phyloP scores from a whole-genome alignment of 1,284 basidiomycete genomes.

The Apiotrichum gamsii region DNA sequence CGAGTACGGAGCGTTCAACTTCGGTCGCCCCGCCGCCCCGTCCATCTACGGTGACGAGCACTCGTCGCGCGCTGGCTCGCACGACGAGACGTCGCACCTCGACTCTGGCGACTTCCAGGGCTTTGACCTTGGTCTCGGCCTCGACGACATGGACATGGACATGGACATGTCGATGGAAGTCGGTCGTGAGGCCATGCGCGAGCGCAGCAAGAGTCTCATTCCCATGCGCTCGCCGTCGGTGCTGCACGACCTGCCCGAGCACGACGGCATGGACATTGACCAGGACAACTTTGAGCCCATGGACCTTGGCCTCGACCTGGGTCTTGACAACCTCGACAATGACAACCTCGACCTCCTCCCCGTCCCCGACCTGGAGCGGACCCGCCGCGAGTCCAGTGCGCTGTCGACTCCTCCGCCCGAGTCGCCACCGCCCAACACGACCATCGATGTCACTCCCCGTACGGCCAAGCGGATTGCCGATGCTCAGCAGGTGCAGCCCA shows the following conservation, averaged over 20 bases:
- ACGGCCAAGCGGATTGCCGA: slow-evolving; percentile 49
- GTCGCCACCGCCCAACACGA: slow-evolving; percentile 19
- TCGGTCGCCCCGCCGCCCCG: slow-evolving; percentile 46
- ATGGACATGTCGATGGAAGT: slow-evolving; percentile 52
- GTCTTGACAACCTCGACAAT: slow-evolving; percentile 35
- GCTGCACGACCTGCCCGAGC: slow-evolving; percentile 45
- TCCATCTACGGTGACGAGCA: slow-evolving; percentile 39
- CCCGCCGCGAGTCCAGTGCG: slow-evolving; percentile 51
- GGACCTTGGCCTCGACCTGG: slow-evolving; percentile 25
- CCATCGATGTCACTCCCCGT: slow-evolving; percentile 52
- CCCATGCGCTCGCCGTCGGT: slow-evolving; percentile 11
- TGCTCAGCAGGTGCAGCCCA: slow-evolving; percentile 27
- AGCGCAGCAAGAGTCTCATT: slow-evolving; percentile 45
- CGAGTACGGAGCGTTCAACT: slow-evolving; percentile 44
- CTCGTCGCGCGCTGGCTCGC: slow-evolving; percentile 32
- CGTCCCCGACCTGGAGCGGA: slow-evolving; percentile 39
- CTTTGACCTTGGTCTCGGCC: slow-evolving; percentile 39
- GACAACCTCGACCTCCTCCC: slow-evolving; percentile 52
- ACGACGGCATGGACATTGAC: slow-evolving; percentile 41
- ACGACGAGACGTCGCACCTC: slow-evolving; percentile 54
- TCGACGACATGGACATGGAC: slow-evolving; percentile 44
- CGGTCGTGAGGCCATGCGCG: slow-evolving; percentile 60
- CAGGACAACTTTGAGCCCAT: slow-evolving; percentile 9
- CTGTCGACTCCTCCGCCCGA: slow-evolving; percentile 42
- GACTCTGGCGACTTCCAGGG: slow-evolving; percentile 70